phyloP scores from a whole-genome alignment of 192 early-diverging fungal genomes.

The Spinellus fusiger region DNA sequence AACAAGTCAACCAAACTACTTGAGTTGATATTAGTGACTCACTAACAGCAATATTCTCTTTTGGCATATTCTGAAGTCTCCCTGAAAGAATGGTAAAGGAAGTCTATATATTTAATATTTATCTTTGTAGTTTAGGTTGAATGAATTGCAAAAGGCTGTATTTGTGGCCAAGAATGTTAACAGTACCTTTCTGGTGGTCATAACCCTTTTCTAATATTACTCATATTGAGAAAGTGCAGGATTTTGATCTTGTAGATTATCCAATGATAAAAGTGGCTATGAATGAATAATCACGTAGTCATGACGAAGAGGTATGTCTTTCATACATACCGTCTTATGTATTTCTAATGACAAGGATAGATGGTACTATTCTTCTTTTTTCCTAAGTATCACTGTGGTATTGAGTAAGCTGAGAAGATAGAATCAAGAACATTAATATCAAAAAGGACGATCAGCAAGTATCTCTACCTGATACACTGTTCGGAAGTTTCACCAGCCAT shows the following conservation, averaged over 20 bases:
- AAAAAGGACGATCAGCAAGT: no score
- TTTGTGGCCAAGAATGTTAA: slow-evolving; percentile 52
- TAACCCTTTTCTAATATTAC: slow-evolving; percentile 51
- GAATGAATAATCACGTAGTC: slow-evolving; percentile 29
- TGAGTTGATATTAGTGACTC: slow-evolving; percentile 40
- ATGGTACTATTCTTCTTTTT: slow-evolving; percentile 31
- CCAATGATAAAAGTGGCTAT: slow-evolving; percentile 46
- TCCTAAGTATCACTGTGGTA: no score
- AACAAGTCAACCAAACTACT: slow-evolving; percentile 29
- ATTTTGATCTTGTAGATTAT: slow-evolving; percentile 42
- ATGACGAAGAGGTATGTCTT: slow-evolving; percentile 17
- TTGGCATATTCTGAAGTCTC: slow-evolving; percentile 47
- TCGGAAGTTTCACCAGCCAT: no score
- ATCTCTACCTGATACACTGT: no score
- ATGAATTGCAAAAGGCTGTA: slow-evolving; percentile 43
- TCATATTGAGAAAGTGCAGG: slow-evolving; percentile 41
- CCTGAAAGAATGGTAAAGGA: slow-evolving; percentile 43
- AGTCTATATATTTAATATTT: no score
- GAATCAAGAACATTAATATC: no score
- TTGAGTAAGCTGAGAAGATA: no score
- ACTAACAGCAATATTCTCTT: slow-evolving; percentile 38
- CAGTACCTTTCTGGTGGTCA: slow-evolving; percentile 50
- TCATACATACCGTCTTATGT: no score
- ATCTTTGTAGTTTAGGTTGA: no score
- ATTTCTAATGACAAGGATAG: no score